These are phyloP conservation scores for Coemansia sp. DNA, from an alignment of 192 early-diverging fungal species.

Conservation along the genomic window DNA sequence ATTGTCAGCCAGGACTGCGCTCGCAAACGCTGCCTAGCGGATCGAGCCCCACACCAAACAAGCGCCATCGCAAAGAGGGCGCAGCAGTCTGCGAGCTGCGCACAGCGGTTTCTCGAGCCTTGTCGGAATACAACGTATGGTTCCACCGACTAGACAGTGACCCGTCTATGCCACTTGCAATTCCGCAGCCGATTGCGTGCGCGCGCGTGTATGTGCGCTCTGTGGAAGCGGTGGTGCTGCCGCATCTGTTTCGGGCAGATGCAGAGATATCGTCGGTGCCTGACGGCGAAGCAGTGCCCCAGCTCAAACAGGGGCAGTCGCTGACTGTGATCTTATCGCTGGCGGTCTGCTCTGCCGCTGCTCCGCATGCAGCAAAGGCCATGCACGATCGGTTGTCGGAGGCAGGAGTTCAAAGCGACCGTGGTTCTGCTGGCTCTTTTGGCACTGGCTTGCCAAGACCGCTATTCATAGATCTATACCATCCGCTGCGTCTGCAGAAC, in stretches of 20 bases:
- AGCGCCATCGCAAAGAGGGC: slow-evolving; percentile 28
- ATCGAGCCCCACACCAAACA: slow-evolving; percentile 17
- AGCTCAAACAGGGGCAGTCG: slow-evolving; percentile 17
- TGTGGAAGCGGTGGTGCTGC: slow-evolving; percentile 13
- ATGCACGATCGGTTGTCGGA: slow-evolving; percentile 6
- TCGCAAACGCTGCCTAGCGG: neutral
- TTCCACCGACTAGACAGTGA: slow-evolving; percentile 32
- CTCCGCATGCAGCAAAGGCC: slow-evolving; percentile 22
- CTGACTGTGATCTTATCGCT: slow-evolving; percentile 34
- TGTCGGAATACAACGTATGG: slow-evolving; percentile 43
- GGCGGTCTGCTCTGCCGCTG: slow-evolving; percentile 24
- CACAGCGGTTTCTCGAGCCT: slow-evolving; percentile 7
- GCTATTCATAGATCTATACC: slow-evolving; percentile 18
- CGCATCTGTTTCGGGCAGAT: slow-evolving; percentile 31
- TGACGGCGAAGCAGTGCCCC: neutral
- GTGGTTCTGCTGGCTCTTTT: neutral
- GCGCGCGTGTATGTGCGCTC: slow-evolving; percentile 14
- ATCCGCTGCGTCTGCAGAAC: slow-evolving; percentile 31
- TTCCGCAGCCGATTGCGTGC: slow-evolving; percentile 15
- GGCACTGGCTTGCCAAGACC: neutral
- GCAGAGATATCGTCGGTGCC: slow-evolving; percentile 13
- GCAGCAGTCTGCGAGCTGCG: slow-evolving; percentile 19
- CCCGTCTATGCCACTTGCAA: slow-evolving; percentile 14
- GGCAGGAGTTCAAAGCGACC: neutral
- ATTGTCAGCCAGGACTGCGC: neutral